Base-by-base conservation (phyloP, 306 rosid species). In the Pyrus pyrifolia region DNA sequence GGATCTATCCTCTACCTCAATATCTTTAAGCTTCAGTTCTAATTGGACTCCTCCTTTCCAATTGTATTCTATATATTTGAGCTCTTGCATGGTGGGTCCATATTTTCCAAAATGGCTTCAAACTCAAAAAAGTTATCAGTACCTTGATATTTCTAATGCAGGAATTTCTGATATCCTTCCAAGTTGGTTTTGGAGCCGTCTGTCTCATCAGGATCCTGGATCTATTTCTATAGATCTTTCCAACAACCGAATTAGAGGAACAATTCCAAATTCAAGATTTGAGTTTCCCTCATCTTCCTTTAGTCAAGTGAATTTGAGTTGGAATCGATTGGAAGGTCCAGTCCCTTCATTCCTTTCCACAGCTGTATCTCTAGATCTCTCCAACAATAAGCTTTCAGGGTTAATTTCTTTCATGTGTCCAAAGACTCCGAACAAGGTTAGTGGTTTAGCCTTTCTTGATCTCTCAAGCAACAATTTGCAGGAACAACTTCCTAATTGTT, bases 31-130 rank as follows among this genome's bases (percentile, higher is more conserved):
- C 30, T 14, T 73, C 70, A 7, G 1, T 40, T 6, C 25, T 33
- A 23, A 33, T 65, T 65, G 69, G 69, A 9, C 35, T 33, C 46
- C 15, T 31, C 69, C 15, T 18, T 82, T 82, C 21, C 64, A 72
- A 12, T 51, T 82, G 22, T 0, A n/a, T 0, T 0, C 0, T 2
- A 6, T 78, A 4, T 0, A 0, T 0, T n/a, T 68, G 17, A 1
- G 35, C 1, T 73, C 63, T 4, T 77, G 82, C 57, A 51, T 11
- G 22, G 3, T 73, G 14, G 85, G 63, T 19, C 42, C 64, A 3
- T 0, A 27, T 18, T 57, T 79, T 40, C 79, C 79, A 1, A 68
- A 74, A 23, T 80, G 79, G 79, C 75, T 80, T 68, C 71, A 29
- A 49, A 80, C 66, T 35, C 76, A 80, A 8, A 68, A 17, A 3